Evolutionary conservation across 2,329 filamentous ascomycete species (phyloP).

Genomic region (Verticillium nubilum): DNA sequence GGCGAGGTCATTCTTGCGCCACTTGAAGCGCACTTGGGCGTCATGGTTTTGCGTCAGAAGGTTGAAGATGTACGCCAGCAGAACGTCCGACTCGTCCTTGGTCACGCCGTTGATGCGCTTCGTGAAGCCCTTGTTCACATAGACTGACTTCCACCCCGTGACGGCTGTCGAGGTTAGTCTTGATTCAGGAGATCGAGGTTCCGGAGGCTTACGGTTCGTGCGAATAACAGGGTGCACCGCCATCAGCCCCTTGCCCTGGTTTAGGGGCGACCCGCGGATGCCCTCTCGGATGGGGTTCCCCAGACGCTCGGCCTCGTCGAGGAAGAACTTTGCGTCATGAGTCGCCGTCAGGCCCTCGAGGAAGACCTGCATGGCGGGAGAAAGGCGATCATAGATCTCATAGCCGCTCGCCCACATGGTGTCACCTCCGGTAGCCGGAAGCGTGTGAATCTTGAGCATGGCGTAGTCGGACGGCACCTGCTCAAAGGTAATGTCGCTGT

Average conservation of each 20-base stretch:
- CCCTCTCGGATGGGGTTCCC: conserved; percentile 38
- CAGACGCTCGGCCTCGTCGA: conserved; percentile 40
- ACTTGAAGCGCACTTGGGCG: conserved; percentile 48
- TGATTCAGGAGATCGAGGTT: background rate
- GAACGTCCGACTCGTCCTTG: conserved; percentile 45
- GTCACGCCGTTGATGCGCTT: conserved; percentile 50
- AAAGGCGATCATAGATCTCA: conserved; percentile 51
- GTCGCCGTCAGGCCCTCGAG: conserved; percentile 44
- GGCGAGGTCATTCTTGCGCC: conserved; percentile 47
- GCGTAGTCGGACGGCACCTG: conserved; percentile 39
- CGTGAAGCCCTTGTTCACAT: conserved; percentile 44
- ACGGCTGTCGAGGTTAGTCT: conserved; percentile 26
- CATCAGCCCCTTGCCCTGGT: conserved; percentile 44
- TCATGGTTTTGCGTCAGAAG: conserved; percentile 51
- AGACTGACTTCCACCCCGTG: conserved; percentile 52
- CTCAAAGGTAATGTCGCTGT: conserved; percentile 36
- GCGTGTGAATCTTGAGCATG: conserved; percentile 37
- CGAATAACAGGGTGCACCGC: conserved; percentile 50
- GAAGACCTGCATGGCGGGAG: conserved; percentile 38
- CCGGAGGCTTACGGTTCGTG: conserved; percentile 39
- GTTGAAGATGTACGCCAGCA: conserved; percentile 43
- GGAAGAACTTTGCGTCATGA: conserved; percentile 43
- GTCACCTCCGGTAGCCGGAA: conserved; percentile 37
- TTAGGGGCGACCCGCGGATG: conserved; percentile 49
- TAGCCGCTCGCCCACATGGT: conserved; percentile 42